Evolutionary conservation across 73 alveolate species (phyloP).

Genomic region (Diophrys sp.): DNA sequence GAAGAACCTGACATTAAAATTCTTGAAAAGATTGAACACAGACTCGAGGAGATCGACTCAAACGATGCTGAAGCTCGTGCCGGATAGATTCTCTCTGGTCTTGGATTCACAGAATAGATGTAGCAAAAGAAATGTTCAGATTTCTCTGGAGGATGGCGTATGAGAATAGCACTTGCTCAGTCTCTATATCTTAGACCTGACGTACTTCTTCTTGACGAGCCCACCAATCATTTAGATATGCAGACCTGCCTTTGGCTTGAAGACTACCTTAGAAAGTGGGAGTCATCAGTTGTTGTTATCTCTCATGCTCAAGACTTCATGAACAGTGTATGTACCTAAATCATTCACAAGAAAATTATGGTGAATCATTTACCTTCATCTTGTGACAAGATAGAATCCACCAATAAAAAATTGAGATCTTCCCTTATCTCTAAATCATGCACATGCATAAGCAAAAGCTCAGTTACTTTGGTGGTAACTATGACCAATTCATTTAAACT

Average conservation of each 20-base stretch:
- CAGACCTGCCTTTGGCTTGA: constrained; percentile 70
- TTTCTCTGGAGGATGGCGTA: constrained; percentile 80
- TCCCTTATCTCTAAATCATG: no score
- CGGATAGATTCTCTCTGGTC: constrained; percentile 54
- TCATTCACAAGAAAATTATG: no score
- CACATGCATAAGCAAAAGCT: constrained; percentile 28
- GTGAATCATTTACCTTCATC: no score
- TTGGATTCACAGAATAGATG: constrained; percentile 53
- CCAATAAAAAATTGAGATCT: no score
- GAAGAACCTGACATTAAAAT: constrained; percentile 44
- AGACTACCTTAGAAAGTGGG: constrained; percentile 51
- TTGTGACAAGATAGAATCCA: no score
- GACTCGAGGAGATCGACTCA: constrained; percentile 57
- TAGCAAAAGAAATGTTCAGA: constrained; percentile 52
- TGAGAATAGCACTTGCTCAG: constrained; percentile 70
- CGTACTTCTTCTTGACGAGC: constrained; percentile 67
- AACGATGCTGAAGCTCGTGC: constrained; percentile 64
- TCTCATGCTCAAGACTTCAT: constrained; percentile 59
- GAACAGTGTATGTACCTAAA: constrained; percentile 48
- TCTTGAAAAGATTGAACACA: constrained; percentile 34
- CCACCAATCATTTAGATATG: constrained; percentile 71
- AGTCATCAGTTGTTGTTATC: constrained; percentile 21
- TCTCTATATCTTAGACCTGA: constrained; percentile 62
- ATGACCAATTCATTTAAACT: constrained; percentile 52
- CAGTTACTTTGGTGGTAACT: constrained; percentile 52